phyloP scores from a whole-genome alignment of 352 stramenopile genomes.

The Blastocystis sp. region DNA sequence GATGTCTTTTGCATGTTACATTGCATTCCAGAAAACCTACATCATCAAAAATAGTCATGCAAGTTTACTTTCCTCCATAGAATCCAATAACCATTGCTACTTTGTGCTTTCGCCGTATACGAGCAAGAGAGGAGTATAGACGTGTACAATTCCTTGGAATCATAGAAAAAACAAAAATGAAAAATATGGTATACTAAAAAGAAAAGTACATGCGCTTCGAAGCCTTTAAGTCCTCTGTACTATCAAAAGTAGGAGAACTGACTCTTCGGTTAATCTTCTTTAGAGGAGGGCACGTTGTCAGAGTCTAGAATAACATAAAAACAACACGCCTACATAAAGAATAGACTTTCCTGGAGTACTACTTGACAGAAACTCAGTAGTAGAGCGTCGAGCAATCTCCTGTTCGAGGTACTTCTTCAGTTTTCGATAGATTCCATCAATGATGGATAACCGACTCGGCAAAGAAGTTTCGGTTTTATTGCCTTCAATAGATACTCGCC shows the following conservation, averaged over 20 bases:
- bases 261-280: neutral
- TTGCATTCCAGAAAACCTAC: slow-evolving; percentile 37
- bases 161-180: neutral
- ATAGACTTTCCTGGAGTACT: neutral
- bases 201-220: slow-evolving; percentile 7
- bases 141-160: neutral
- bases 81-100: slow-evolving; percentile 13
- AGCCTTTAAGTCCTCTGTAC: neutral
- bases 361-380: neutral
- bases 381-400: neutral
- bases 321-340: neutral
- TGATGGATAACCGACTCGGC: neutral
- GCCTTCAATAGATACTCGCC: neutral
- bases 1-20: neutral
- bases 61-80: slow-evolving; percentile 16
- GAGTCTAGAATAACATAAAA: neutral
- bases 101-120: slow-evolving; percentile 25
- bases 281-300: neutral
- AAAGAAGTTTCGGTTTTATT: neutral
- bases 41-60: neutral
- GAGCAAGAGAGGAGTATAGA: neutral
- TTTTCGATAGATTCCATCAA: neutral
- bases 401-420: neutral
- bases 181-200: slow-evolving; percentile 1
- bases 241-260: neutral